A percentile compares a stretch with the other conserved stretches of the same genome.
Evolutionary conservation across 768 basidiomycete species (phyloP).

Genomic region (Leccinum rimulosum): DNA sequence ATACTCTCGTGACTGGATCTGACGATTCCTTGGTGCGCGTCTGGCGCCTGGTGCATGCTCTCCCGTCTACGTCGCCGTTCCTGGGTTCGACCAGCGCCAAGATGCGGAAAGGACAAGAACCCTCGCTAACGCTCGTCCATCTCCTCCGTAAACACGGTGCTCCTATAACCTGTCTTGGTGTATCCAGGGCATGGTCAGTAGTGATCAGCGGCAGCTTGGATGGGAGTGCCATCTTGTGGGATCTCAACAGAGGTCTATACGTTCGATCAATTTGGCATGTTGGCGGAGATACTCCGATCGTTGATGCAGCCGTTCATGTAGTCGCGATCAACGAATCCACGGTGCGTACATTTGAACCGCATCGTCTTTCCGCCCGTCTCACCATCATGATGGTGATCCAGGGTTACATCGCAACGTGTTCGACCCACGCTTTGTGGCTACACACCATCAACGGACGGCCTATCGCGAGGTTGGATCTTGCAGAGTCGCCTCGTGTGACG

Average conservation of each 20-base stretch:
- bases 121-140: constrained; percentile 51
- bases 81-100: constrained; percentile 15
- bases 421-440: constrained; percentile 62
- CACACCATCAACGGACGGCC: constrained; percentile 86
- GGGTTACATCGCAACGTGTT: constrained; percentile 90
- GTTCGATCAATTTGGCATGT: constrained; percentile 78
- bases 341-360: constrained; percentile 42
- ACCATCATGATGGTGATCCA: constrained; percentile 27
- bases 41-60: constrained; percentile 59
- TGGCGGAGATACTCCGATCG: constrained; percentile 16
- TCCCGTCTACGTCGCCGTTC: constrained; percentile 18
- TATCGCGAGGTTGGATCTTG: constrained; percentile 68
- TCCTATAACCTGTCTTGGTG: constrained; percentile 62
- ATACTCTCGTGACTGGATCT: constrained; percentile 76
- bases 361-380: background rate
- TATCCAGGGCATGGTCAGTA: constrained; percentile 80
- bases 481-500: constrained; percentile 53
- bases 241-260: constrained; percentile 80
- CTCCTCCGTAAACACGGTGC: constrained; percentile 80
- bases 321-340: constrained; percentile 85
- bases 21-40: constrained; percentile 78
- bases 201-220: constrained; percentile 83
- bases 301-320: constrained; percentile 52
- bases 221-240: constrained; percentile 87
- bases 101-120: constrained; percentile 21